Conservation (phyloP, 164 flowering plant genomes). For the Sextonia rubra region DNA sequence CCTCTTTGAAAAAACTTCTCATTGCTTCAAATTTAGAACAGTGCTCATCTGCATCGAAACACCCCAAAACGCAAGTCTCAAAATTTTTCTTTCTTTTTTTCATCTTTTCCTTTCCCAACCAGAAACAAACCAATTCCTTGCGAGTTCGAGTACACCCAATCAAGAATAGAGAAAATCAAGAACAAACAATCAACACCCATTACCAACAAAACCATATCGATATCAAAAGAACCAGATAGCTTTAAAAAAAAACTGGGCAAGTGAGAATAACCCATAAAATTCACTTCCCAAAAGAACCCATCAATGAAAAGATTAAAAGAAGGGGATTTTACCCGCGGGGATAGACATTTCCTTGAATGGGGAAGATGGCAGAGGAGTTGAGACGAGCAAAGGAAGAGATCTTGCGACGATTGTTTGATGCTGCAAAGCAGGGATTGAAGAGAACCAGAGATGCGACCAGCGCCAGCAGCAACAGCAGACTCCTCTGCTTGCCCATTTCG, state of each 20-base stretch:
- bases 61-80: too few species aligned
- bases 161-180: too few species aligned
- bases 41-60: too few species aligned
- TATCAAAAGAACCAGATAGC: neutral
- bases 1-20: neutral
- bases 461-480: neutral
- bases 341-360: neutral
- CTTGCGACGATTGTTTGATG: slow-evolving; percentile 3
- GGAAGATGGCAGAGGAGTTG: slow-evolving; percentile 3
- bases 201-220: neutral
- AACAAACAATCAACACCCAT: too few species aligned
- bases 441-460: neutral
- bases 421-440: neutral
- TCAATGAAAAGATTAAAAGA: neutral
- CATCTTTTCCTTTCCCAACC: too few species aligned
- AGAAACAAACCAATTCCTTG: too few species aligned
- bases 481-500: too few species aligned
- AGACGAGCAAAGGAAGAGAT: neutral
- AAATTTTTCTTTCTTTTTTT: too few species aligned
- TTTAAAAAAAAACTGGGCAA: neutral
- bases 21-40: too few species aligned
- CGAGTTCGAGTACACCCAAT: too few species aligned
- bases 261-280: neutral
- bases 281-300: neutral
- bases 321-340: neutral